Evolutionary conservation across 2,329 filamentous ascomycete genomes (phyloP).

Genomic region (Cladosporium sp.): DNA sequence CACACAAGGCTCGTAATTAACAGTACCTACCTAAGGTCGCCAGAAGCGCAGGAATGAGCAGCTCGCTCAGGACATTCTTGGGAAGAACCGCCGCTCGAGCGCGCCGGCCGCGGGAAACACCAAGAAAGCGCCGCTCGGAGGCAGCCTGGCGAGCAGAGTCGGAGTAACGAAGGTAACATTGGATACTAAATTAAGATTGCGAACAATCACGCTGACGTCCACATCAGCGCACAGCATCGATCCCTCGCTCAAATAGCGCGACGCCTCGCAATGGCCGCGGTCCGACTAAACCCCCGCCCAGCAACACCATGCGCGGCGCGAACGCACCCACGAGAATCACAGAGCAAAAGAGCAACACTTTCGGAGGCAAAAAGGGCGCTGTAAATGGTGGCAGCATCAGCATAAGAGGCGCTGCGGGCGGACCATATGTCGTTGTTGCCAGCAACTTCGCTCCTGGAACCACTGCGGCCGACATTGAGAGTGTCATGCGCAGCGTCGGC

Average conservation of each 20-base stretch:
- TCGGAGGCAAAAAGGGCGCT: constrained; percentile 18
- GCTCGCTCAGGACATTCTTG: constrained; percentile 68
- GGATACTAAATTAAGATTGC: not conserved
- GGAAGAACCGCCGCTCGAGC: constrained; percentile 52
- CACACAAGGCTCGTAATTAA: constrained; percentile 4
- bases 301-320: constrained; percentile 23
- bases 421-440: constrained; percentile 65
- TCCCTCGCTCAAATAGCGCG: constrained; percentile 18
- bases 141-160: constrained; percentile 63
- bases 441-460: constrained; percentile 80
- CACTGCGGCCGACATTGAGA: constrained; percentile 75
- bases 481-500: constrained; percentile 63
- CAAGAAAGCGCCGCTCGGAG: constrained; percentile 37
- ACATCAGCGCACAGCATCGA: constrained; percentile 23
- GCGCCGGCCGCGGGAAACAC: constrained; percentile 42
- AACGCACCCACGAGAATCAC: constrained; percentile 11
- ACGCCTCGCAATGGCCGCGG: constrained; percentile 10
- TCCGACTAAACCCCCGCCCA: constrained; percentile 9
- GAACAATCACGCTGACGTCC: not conserved
- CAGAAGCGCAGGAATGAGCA: constrained; percentile 21
- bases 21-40: not conserved
- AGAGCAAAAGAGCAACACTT: constrained; percentile 26
- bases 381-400: constrained; percentile 42
- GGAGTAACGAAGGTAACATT: constrained; percentile 62
- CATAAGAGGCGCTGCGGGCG: constrained; percentile 61